Percentiles rank a stretch among this genome's conserved stretches.
Evolutionary conservation across 2,329 filamentous ascomycete genomes (phyloP).

Genomic region (Chalaropsis thielavioides): DNA sequence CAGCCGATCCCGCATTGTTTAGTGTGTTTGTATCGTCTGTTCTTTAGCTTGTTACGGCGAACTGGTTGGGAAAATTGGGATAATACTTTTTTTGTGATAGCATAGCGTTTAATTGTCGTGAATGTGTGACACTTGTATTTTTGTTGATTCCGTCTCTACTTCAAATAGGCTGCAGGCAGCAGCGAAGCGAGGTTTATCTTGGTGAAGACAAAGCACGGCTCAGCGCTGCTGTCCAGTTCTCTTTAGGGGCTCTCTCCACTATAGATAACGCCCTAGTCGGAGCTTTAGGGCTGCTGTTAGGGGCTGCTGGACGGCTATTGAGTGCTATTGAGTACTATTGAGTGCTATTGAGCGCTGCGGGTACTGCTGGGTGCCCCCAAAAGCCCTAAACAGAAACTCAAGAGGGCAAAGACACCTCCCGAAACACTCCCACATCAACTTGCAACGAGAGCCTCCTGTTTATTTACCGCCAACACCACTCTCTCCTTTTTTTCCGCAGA

Average conservation of each 20-base stretch:
- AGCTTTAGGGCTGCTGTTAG: too few species aligned
- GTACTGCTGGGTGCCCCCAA: background rate
- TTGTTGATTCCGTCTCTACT: too few species aligned
- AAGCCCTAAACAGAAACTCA: background rate
- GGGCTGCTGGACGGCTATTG: too few species aligned
- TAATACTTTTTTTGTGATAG: background rate
- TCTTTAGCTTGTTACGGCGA: conserved; percentile 16
- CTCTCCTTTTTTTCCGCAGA: conserved; percentile 1
- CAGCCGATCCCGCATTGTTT: conserved; percentile 2
- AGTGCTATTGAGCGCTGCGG: too few species aligned
- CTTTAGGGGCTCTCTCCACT: background rate
- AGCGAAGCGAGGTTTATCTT: too few species aligned
- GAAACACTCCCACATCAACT: conserved; percentile 17
- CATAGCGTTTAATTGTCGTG: background rate
- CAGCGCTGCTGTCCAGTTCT: background rate
- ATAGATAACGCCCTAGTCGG: background rate
- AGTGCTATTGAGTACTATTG: too few species aligned
- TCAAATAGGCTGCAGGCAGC: too few species aligned
- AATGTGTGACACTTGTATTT: background rate
- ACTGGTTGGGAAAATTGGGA: conserved; percentile 14
- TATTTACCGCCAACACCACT: background rate
- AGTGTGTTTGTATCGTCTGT: conserved; percentile 15
- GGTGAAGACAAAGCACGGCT: background rate
- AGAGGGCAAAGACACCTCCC: conserved; percentile 10
- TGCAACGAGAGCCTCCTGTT: conserved; percentile 16